These are phyloP conservation scores for Senna siamea DNA, from an alignment of 306 rosid genomes.

Conservation along the genomic window DNA sequence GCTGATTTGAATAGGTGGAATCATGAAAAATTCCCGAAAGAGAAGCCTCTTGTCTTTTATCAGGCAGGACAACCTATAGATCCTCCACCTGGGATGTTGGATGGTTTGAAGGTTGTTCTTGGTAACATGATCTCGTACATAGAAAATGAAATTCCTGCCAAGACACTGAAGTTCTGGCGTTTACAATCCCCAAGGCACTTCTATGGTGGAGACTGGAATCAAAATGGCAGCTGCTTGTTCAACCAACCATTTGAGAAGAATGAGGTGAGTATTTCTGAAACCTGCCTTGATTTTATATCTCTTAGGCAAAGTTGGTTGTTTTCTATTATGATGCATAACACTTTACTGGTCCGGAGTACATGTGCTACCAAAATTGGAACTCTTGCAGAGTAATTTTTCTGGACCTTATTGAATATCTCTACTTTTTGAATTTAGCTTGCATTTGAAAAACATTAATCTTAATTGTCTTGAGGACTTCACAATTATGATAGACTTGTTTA, in stretches of 20 bases:
- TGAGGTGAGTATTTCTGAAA: constrained; percentile 58
- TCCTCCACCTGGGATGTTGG: constrained; percentile 65
- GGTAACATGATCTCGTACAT: constrained; percentile 59
- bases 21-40: constrained; percentile 78
- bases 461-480: background rate
- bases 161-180: constrained; percentile 80
- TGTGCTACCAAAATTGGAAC: background rate
- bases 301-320: background rate
- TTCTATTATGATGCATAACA: background rate
- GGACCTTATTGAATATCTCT: background rate
- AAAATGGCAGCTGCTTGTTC: constrained; percentile 86
- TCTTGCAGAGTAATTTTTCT: background rate
- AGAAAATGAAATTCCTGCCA: constrained; percentile 61
- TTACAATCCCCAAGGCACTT: constrained; percentile 89
- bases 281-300: constrained; percentile 25
- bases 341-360: background rate
- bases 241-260: constrained; percentile 69
- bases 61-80: constrained; percentile 59
- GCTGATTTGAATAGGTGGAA: constrained; percentile 72
- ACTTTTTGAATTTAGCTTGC: constrained; percentile 21
- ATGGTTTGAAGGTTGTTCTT: constrained; percentile 81
- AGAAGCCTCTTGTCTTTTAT: constrained; percentile 78
- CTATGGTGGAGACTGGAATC: constrained; percentile 91
- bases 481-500: background rate
- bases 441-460: constrained; percentile 4